Percentiles rank a stretch among this genome's conserved stretches.
Evolutionary conservation across 768 basidiomycete genomes (phyloP).

Genomic region (Xerocomellus chrysenteron): DNA sequence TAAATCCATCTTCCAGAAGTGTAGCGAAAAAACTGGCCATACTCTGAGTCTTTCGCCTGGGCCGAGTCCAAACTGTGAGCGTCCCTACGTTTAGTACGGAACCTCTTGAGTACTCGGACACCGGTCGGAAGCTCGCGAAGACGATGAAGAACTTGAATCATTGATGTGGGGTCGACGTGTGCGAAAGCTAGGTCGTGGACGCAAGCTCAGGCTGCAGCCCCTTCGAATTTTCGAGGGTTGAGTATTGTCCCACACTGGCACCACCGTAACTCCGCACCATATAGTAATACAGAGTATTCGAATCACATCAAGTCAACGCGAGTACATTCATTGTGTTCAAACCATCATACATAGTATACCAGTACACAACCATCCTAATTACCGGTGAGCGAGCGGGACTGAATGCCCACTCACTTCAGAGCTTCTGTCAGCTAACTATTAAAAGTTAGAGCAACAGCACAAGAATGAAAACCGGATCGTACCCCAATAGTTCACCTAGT

Average conservation of each 20-base stretch:
- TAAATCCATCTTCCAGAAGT: slow-evolving; percentile 10
- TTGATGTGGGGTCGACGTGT: not conserved
- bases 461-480: not conserved
- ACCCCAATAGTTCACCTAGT: not conserved
- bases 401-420: not conserved
- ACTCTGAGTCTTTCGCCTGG: not conserved
- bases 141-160: not conserved
- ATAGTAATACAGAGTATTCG: not conserved
- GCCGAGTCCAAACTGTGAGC: too few relatives aligned
- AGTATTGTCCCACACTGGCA: too few relatives aligned
- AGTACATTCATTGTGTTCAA: not conserved
- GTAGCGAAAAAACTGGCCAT: not conserved
- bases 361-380: not conserved
- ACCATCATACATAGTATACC: not conserved
- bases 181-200: not conserved
- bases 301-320: not conserved
- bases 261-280: too few relatives aligned
- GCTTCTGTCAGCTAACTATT: not conserved
- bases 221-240: not conserved
- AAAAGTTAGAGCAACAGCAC: not conserved
- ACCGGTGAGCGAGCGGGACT: not conserved
- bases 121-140: not conserved
- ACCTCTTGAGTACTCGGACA: not conserved
- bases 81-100: not conserved
- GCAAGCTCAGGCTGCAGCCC: not conserved